Percentiles rank a stretch among this genome's conserved stretches.
Conservation (phyloP, 2,329 filamentous ascomycete species). For the Penicillium sclerotiorum region DNA sequence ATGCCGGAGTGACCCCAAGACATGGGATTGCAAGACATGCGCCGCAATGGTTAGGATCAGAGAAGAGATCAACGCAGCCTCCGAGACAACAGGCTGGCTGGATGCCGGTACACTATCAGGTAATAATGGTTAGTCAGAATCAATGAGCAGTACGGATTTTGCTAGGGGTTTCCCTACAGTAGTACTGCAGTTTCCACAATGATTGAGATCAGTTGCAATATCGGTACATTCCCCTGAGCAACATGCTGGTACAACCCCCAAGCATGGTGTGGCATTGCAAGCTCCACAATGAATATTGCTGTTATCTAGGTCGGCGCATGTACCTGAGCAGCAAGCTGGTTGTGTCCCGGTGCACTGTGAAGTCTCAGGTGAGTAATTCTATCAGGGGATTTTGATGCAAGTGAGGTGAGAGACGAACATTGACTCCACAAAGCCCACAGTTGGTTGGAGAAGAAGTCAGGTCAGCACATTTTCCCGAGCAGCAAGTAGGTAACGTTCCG, state of each 20-base stretch:
- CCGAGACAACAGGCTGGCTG: conserved; percentile 14
- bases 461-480: conserved; percentile 10
- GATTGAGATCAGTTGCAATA: neutral
- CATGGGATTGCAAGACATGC: conserved; percentile 9
- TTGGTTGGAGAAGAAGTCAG: neutral
- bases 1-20: conserved; percentile 10
- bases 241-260: conserved; percentile 9
- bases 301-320: conserved; percentile 10
- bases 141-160: neutral
- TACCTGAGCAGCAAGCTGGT: conserved; percentile 14
- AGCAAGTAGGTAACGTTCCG: conserved; percentile 7
- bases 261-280: conserved; percentile 8
- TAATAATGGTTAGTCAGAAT: neutral
- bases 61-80: conserved; percentile 6
- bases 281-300: conserved; percentile 10
- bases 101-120: conserved; percentile 11
- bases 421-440: neutral
- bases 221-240: conserved; percentile 9
- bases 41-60: conserved; percentile 10
- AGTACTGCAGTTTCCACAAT: conserved; percentile 14
- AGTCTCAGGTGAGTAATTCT: neutral
- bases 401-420: neutral
- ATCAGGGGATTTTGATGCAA: neutral
- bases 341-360: neutral
- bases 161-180: neutral